Percentiles rank a stretch among this genome's conserved stretches.
Evolutionary conservation across 345 rosid species (phyloP).

Genomic region (Pistacia integerrima): DNA sequence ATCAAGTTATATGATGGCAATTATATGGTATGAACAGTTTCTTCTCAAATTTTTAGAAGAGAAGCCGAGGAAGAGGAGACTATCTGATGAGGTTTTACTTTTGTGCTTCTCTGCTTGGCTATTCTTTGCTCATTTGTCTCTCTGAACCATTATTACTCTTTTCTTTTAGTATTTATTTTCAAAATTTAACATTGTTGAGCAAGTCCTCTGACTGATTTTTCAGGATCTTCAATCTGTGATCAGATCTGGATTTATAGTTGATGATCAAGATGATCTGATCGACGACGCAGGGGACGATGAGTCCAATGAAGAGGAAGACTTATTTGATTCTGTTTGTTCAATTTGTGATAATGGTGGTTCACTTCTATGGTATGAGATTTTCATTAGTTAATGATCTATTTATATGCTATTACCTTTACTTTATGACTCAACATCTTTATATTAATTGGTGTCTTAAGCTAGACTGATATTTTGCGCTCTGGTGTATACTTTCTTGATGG

Average conservation of each 20-base stretch:
- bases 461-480: background rate
- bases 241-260: slow-evolving; percentile 61
- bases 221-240: slow-evolving; percentile 44
- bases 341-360: slow-evolving; percentile 89
- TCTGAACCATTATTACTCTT: background rate
- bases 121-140: slow-evolving; percentile 18
- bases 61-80: slow-evolving; percentile 57
- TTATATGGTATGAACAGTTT: slow-evolving; percentile 51
- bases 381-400: slow-evolving; percentile 1
- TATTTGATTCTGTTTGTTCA: slow-evolving; percentile 78
- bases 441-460: background rate
- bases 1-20: background rate
- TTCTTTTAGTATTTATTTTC: background rate
- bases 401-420: background rate
- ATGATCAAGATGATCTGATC: slow-evolving; percentile 47
- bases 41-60: slow-evolving; percentile 57
- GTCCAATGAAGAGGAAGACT: slow-evolving; percentile 44
- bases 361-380: slow-evolving; percentile 58
- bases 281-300: slow-evolving; percentile 45
- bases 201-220: slow-evolving; percentile 14
- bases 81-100: slow-evolving; percentile 56
- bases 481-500: background rate
- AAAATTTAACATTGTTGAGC: slow-evolving; percentile 18
- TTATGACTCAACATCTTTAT: background rate
- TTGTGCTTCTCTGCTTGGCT: slow-evolving; percentile 10